Evolutionary conservation across 129 eudicot species (phyloP).

Genomic region (Artemisia argyi): DNA sequence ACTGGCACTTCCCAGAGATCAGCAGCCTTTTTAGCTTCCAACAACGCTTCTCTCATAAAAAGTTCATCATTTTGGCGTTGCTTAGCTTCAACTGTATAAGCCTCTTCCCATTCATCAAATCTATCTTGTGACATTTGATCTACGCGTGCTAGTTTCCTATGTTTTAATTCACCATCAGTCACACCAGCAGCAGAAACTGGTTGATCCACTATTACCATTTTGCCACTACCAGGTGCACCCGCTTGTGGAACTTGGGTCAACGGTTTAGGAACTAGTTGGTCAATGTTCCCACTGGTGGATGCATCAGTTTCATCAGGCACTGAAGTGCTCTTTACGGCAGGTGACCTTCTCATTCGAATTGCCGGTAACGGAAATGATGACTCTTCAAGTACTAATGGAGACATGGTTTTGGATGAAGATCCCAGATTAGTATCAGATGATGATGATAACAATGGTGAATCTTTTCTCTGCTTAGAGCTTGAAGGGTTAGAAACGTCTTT

Average conservation of each 20-base stretch:
- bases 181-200: slow-evolving; percentile 5
- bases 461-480: slow-evolving; percentile 37
- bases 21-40: slow-evolving; percentile 94
- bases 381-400: slow-evolving; percentile 29
- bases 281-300: slow-evolving; percentile 38
- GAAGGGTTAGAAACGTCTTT: slow-evolving; percentile 20
- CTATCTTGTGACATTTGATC: slow-evolving; percentile 61
- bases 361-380: slow-evolving; percentile 43
- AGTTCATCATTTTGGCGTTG: slow-evolving; percentile 70
- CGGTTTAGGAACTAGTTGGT: slow-evolving; percentile 11
- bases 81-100: slow-evolving; percentile 66
- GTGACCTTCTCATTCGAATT: slow-evolving; percentile 57
- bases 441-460: slow-evolving; percentile 33
- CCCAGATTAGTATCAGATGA: slow-evolving; percentile 40
- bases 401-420: slow-evolving; percentile 34
- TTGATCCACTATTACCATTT: slow-evolving; percentile 29
- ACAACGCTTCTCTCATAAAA: slow-evolving; percentile 89
- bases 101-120: slow-evolving; percentile 96
- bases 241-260: slow-evolving; percentile 17
- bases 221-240: slow-evolving; percentile 32
- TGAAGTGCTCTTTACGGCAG: slow-evolving; percentile 38
- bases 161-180: background rate
- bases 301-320: slow-evolving; percentile 35
- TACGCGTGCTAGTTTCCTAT: slow-evolving; percentile 57
- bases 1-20: slow-evolving; percentile 98